Base-by-base conservation (phyloP, 495 filamentous ascomycete genomes). In the Diplogelasinospora grovesii region DNA sequence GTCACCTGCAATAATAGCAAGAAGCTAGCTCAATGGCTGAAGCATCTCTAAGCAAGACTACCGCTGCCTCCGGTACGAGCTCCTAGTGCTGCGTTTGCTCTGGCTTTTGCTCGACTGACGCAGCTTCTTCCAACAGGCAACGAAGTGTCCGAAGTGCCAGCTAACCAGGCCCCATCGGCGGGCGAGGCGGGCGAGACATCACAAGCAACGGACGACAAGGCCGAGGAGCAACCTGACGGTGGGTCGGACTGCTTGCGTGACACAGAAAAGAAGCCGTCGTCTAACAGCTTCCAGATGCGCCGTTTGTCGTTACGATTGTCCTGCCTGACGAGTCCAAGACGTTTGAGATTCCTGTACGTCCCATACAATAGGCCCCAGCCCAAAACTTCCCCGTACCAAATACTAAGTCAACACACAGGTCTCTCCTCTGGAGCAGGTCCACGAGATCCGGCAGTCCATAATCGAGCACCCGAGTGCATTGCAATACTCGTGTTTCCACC, bases 401-500 rank as follows among this genome's bases (percentile, higher is more conserved):
- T 42, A 29, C 51, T 59, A 62, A 67, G 41, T 35, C 33, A 19
- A 19, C n/a, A n/a, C n/a, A 22, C 53, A 93, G 86, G 85, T 96
- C 15, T 92, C 88, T 6, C 81, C 82, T 41, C 82, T 94, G 70
- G 93, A 97, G 61, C 89, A 95, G 59, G 81, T 97, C 32, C 93
- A 99, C 64, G 93, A 99, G 70, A 79, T 99, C 50, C 85, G 93
- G 44, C 90, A 96, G 66, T 92, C 92, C 21, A 83, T 99, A 56
- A 83, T 95, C 61, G 93, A 99, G 62, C 72, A 84, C 33, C 93
- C 93, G n/a, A 74, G 81, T 37, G 89, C 89, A 37, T 83, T 95
- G 64, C 89, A 95, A 64, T 96, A 97, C 69, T 90, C 93, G 27
- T 99, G 93, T 70, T 99, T 99, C 73, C 93, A 97, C 64, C 79